Conservation (phyloP, 2,329 filamentous ascomycete genomes). For the Lachnellula occidentalis region DNA sequence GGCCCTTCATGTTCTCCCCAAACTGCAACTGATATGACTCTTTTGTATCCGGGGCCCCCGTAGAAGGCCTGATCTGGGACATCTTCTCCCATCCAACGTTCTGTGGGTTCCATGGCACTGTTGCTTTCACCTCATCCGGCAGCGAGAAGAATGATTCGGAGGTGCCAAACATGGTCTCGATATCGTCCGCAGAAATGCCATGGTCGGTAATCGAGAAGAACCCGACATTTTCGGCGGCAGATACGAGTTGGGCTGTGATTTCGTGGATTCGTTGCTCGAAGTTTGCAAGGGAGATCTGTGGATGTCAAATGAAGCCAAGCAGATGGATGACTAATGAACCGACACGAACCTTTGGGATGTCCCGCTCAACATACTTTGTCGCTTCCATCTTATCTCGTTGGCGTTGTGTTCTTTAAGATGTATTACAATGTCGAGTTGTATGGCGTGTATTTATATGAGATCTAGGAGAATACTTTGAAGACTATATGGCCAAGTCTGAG, state of each 20-base stretch:
- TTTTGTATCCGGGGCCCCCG: conserved; percentile 46
- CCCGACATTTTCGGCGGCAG: conserved; percentile 49
- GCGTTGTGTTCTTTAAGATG: too few species aligned
- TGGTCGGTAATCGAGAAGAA: conserved; percentile 52
- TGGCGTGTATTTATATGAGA: too few species aligned
- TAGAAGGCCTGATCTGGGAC: conserved; percentile 47
- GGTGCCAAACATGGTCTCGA: conserved; percentile 35
- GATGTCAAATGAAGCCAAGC: not conserved
- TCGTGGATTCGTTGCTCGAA: conserved; percentile 45
- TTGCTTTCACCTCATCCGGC: conserved; percentile 40
- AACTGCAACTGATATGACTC: conserved; percentile 54
- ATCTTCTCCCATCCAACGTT: conserved; percentile 41
- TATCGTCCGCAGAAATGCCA: conserved; percentile 34
- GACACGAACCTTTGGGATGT: not conserved
- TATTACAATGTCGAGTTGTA: too few species aligned
- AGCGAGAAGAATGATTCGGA: conserved; percentile 45
- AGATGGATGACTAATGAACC: not conserved
- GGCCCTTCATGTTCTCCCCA: conserved; percentile 21
- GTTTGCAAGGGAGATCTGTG: conserved; percentile 40
- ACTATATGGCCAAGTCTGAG: not conserved
- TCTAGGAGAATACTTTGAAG: too few species aligned
- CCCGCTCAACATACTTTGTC: not conserved
- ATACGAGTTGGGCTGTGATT: conserved; percentile 45
- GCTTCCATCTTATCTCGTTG: not conserved
- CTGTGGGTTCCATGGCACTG: conserved; percentile 32